Evolutionary conservation across 345 rosid genomes (phyloP), one percentile per base, ranked within the genome.

Genomic region (Iberis pinnata): DNA sequence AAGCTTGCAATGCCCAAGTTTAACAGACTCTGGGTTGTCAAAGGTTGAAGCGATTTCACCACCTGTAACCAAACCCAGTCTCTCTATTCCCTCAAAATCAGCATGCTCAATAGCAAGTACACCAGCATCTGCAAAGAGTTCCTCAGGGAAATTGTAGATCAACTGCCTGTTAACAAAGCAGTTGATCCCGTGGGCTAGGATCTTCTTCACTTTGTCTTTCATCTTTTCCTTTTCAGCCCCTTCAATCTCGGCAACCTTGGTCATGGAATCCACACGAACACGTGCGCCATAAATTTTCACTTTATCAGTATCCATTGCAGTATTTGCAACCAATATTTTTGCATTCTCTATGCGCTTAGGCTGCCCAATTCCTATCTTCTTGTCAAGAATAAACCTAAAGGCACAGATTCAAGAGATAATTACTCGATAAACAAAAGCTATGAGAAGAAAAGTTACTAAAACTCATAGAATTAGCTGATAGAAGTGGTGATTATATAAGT

Each of bases 231-330:
- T 92, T 78, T 92, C 98, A 67, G 96, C 96, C n/a, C 81, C 96
- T 71, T 92, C 98, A 50, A 92, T 92, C 71, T 92, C 83, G 24
- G 98, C 98, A 61, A 88, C 98, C 71, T 58, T 92, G 50, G 98
- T 43, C 97, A 92, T 92, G 33, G 98, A 92, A 70, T 92, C 98
- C 41, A 92, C 98, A 55, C 98, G 93, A 65, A 92, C 98, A 44
- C 97, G 95, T 36, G 98, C 98, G 57, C 98, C 98, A 53, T 87
- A 92, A 18, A 92, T 92, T 75, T 92, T 92, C 26, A 92, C 98
- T 72, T 92, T 92, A 67, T 92, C 98, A 6, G 98, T 92, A 68
- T 92, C 98, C 98, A 92, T 88, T 27, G 98, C 98, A 55, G 98
- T 92, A 67, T 92, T 92, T 15, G 98, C 98, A 51, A 88, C 98